Evolutionary conservation across 768 basidiomycete species (phyloP).

Genomic region (Mrakia gelida): DNA sequence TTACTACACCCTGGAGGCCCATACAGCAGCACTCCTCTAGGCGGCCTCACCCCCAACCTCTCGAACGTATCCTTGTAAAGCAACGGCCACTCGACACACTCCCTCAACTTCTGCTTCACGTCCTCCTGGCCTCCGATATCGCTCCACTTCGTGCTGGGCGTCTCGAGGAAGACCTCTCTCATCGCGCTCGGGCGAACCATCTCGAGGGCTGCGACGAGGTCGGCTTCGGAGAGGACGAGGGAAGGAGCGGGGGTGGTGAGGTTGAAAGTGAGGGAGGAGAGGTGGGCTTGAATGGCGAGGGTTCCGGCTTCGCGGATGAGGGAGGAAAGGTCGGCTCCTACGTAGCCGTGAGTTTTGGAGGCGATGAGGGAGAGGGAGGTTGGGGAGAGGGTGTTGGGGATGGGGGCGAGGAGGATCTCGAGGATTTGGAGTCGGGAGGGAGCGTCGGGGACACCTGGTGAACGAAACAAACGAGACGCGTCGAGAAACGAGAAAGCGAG

Average conservation of each 20-base stretch:
- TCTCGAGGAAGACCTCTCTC: constrained; percentile 86
- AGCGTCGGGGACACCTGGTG: constrained; percentile 85
- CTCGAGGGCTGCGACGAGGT: constrained; percentile 69
- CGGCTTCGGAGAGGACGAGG: constrained; percentile 49
- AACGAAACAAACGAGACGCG: not conserved
- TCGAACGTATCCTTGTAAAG: constrained; percentile 79
- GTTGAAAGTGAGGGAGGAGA: constrained; percentile 33
- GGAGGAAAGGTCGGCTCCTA: constrained; percentile 90
- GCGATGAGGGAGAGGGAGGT: constrained; percentile 65
- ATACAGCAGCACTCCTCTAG: constrained; percentile 84
- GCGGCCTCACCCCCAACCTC: constrained; percentile 79
- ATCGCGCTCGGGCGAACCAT: constrained; percentile 85
- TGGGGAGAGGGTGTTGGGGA: constrained; percentile 65
- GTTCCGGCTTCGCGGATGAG: constrained; percentile 92
- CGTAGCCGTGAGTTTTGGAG: constrained; percentile 80
- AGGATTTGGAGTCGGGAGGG: constrained; percentile 81
- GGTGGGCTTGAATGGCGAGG: constrained; percentile 66
- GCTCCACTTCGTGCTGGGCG: constrained; percentile 71
- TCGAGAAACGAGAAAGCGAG: not conserved
- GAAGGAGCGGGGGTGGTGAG: constrained; percentile 43
- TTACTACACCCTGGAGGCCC: constrained; percentile 98
- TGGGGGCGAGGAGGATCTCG: constrained; percentile 71
- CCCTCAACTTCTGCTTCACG: constrained; percentile 78
- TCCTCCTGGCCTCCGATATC: constrained; percentile 84
- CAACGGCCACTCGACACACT: constrained; percentile 94